Conservation (phyloP, 306 rosid genomes). For the Prunus kanzakura region DNA sequence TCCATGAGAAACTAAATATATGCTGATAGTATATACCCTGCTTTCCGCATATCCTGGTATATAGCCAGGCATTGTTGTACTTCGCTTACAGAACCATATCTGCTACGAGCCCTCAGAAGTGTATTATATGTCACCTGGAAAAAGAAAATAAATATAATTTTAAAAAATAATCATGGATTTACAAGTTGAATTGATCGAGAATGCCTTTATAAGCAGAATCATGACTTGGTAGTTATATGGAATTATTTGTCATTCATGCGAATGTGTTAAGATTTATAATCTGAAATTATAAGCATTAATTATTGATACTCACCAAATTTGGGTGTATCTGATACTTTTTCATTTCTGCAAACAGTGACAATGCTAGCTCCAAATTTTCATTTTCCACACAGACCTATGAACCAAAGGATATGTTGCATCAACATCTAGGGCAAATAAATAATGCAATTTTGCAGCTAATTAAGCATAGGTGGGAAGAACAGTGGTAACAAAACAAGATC, state of each 20-base stretch:
- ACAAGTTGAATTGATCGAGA: not conserved
- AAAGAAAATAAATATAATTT: not conserved
- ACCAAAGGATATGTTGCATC: constrained; percentile 33
- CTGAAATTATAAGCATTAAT: not conserved
- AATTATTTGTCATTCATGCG: constrained; percentile 2
- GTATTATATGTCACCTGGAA: constrained; percentile 86
- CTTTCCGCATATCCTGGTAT: constrained; percentile 90
- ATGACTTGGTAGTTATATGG: not conserved
- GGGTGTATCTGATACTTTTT: constrained; percentile 65
- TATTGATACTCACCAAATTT: constrained; percentile 59
- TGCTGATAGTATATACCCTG: constrained; percentile 57
- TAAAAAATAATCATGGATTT: constrained; percentile 6
- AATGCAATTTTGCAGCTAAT: not conserved
- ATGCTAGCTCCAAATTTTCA: constrained; percentile 57
- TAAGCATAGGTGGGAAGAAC: not conserved
- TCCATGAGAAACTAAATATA: not conserved
- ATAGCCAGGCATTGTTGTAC: constrained; percentile 81
- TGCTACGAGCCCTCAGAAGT: constrained; percentile 70
- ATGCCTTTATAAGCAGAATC: not conserved
- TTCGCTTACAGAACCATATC: constrained; percentile 73
- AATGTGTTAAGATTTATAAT: not conserved
- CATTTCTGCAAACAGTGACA: constrained; percentile 73
- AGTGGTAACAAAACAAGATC: constrained; percentile 9
- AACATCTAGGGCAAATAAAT: constrained; percentile 11
- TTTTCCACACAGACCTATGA: constrained; percentile 76